Percentiles rank a stretch among this genome's conserved stretches.
These are phyloP conservation scores for Neurospora sublineolata DNA, from an alignment of 495 filamentous ascomycete species.

Conservation along the genomic window DNA sequence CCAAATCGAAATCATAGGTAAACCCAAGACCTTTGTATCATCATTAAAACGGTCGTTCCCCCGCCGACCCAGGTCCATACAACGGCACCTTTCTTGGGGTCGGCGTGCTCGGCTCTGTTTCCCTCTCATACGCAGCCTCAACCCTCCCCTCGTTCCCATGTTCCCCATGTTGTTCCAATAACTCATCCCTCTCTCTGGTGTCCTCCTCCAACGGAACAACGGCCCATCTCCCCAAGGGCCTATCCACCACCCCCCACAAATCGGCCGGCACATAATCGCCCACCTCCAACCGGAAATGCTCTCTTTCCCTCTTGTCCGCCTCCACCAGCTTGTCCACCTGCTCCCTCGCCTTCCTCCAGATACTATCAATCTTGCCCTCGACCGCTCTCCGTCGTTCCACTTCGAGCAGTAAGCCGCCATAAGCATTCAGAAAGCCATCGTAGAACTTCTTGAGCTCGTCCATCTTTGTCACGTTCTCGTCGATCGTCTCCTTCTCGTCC, in stretches of 20 bases:
- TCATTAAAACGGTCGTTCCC: background rate
- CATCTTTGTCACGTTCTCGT: conserved; percentile 58
- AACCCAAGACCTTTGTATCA: background rate
- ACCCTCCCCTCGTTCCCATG: background rate
- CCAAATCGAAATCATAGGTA: background rate
- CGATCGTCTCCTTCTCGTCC: conserved; percentile 57
- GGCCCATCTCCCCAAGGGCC: conserved; percentile 29
- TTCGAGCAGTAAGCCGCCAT: conserved; percentile 74
- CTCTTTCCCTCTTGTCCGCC: conserved; percentile 60
- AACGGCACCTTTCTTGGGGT: conserved; percentile 4
- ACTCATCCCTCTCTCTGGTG: background rate
- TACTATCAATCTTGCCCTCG: conserved; percentile 58
- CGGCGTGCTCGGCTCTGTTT: conserved; percentile 8
- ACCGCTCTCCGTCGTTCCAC: conserved; percentile 59
- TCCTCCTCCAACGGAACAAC: conserved; percentile 26
- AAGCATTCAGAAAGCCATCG: conserved; percentile 70
- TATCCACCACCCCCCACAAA: conserved; percentile 66
- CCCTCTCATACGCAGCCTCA: background rate
- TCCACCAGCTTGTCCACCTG: conserved; percentile 67
- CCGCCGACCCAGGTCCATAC: background rate
- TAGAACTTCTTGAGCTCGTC: conserved; percentile 65
- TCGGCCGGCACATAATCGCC: conserved; percentile 81
- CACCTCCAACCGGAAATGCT: conserved; percentile 68
- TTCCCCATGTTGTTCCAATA: background rate
- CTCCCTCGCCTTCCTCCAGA: conserved; percentile 62